Evolutionary conservation across 345 rosid genomes (phyloP).

Genomic region (Lepidium aucheri): DNA sequence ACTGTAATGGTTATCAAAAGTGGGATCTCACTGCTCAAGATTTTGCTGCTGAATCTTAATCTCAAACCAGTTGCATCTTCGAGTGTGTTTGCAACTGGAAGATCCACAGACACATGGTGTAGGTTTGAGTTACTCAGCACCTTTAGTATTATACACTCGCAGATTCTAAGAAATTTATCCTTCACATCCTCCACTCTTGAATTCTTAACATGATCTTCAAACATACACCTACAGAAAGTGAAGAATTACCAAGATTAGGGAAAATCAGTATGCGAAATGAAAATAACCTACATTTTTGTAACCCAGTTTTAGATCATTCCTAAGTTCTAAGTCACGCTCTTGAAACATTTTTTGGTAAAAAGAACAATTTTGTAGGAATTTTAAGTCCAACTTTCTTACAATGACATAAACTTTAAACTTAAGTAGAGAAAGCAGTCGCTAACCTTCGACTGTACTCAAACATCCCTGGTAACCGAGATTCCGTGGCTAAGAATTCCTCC

Average conservation of each 20-base stretch:
- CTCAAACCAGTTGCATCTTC: constrained; percentile 77
- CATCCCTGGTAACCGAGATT: constrained; percentile 83
- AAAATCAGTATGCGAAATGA: neutral
- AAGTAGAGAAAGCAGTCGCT: constrained; percentile 15
- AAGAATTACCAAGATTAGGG: neutral
- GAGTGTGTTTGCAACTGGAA: constrained; percentile 62
- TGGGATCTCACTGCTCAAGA: constrained; percentile 67
- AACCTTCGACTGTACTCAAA: constrained; percentile 82
- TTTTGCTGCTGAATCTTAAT: constrained; percentile 74
- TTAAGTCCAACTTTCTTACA: neutral
- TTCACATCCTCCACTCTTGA: constrained; percentile 43
- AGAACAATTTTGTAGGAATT: neutral
- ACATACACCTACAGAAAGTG: constrained; percentile 51
- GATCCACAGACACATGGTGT: constrained; percentile 66
- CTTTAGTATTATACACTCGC: constrained; percentile 64
- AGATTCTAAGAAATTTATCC: constrained; percentile 62
- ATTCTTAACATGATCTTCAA: constrained; percentile 53
- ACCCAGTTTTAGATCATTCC: no score
- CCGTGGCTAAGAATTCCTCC: constrained; percentile 45
- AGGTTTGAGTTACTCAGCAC: constrained; percentile 79
- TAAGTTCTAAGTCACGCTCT: neutral
- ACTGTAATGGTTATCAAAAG: constrained; percentile 69
- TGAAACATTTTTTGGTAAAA: neutral
- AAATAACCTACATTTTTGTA: neutral
- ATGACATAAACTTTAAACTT: neutral